A percentile compares a stretch with the other conserved stretches of the same genome.
Conservation (phyloP, 495 filamentous ascomycete genomes). For the Penicillium coprophilum region DNA sequence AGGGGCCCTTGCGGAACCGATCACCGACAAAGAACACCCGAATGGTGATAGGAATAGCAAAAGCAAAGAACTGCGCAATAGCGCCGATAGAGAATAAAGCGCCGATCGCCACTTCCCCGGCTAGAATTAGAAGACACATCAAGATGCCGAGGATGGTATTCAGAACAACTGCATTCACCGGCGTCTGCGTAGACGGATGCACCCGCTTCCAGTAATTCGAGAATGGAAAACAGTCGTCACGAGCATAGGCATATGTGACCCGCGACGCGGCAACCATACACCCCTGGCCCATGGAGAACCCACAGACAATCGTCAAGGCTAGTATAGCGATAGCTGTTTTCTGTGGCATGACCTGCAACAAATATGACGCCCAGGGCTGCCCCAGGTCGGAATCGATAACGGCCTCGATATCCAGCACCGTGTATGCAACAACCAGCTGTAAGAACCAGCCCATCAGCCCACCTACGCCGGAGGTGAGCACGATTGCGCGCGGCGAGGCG, state of each 20-base stretch:
- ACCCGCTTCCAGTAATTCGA: slow-evolving; percentile 66
- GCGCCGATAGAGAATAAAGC: slow-evolving; percentile 77
- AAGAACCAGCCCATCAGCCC: slow-evolving; percentile 73
- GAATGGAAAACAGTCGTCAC: slow-evolving; percentile 73
- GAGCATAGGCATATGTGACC: slow-evolving; percentile 78
- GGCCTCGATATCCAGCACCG: slow-evolving; percentile 63
- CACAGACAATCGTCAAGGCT: slow-evolving; percentile 69
- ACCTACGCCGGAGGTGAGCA: slow-evolving; percentile 66
- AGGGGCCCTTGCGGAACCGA: slow-evolving; percentile 68
- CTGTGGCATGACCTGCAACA: slow-evolving; percentile 67
- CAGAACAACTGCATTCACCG: slow-evolving; percentile 77
- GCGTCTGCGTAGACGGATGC: slow-evolving; percentile 64
- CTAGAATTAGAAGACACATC: slow-evolving; percentile 68
- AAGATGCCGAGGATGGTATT: slow-evolving; percentile 64
- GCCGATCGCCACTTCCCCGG: slow-evolving; percentile 62
- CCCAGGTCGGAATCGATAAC: slow-evolving; percentile 65
- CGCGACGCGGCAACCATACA: slow-evolving; percentile 80
- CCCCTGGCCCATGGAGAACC: slow-evolving; percentile 79
- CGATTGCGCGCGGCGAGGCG: slow-evolving; percentile 74
- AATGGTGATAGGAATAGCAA: slow-evolving; percentile 73
- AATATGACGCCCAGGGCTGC: slow-evolving; percentile 75
- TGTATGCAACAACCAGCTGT: slow-evolving; percentile 79
- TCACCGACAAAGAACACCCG: slow-evolving; percentile 71
- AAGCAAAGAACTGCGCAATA: slow-evolving; percentile 72
- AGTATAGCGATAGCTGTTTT: slow-evolving; percentile 67